Evolutionary conservation across 306 rosid species (phyloP).

Genomic region (Lablab purpureus): DNA sequence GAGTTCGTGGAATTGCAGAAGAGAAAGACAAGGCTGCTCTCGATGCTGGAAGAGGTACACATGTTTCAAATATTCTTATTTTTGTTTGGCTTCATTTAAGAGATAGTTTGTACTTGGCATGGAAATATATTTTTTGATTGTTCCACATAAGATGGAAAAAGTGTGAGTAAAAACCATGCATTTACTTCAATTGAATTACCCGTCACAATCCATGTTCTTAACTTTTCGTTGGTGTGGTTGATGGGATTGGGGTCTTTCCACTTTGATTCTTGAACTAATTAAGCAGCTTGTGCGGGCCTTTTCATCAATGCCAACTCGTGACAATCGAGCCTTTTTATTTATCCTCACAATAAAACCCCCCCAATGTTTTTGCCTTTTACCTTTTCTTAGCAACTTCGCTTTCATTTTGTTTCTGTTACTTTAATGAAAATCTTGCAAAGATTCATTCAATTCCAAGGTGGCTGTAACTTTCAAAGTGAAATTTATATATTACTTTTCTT

Average conservation of each 20-base stretch:
- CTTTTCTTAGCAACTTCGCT: conserved; percentile 35
- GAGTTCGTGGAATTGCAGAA: conserved; percentile 91
- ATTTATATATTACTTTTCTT: conserved; percentile 1
- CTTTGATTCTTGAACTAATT: conserved; percentile 58
- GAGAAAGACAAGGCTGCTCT: conserved; percentile 81
- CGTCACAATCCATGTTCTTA: conserved; percentile 40
- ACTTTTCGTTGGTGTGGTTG: conserved; percentile 44
- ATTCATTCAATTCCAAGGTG: conserved; percentile 10
- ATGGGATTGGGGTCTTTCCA: conserved; percentile 49
- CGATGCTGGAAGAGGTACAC: conserved; percentile 94
- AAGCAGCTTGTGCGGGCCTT: conserved; percentile 58
- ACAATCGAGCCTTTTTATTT: conserved; percentile 39
- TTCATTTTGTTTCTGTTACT: background rate
- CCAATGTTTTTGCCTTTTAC: conserved; percentile 10
- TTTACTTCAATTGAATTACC: conserved; percentile 39
- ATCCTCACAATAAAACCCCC: background rate
- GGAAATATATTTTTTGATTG: background rate
- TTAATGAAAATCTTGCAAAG: background rate
- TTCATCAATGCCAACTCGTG: conserved; percentile 59
- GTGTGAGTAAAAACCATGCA: background rate
- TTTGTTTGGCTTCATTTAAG: conserved; percentile 32
- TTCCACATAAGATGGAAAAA: conserved; percentile 37
- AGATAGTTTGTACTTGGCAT: conserved; percentile 10
- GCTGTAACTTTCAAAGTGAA: conserved; percentile 37
- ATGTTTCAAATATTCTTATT: conserved; percentile 31